Conservation (phyloP, 495 filamentous ascomycete genomes). For the Aspergillus kassunensis region DNA sequence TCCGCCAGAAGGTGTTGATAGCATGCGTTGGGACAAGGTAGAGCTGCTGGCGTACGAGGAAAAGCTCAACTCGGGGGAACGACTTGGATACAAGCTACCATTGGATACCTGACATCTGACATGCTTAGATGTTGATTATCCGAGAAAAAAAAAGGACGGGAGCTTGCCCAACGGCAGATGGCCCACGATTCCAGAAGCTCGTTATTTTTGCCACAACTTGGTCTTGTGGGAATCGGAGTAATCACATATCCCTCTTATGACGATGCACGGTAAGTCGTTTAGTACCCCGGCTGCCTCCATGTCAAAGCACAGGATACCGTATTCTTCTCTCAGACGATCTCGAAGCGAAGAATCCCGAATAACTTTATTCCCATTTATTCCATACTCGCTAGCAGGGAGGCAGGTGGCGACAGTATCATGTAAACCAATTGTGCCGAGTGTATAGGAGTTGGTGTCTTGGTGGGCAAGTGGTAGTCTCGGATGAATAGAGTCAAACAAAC, state of each 20-base stretch:
- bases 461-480: conserved; percentile 4
- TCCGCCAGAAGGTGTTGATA: too few species aligned
- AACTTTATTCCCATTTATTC: conserved; percentile 20
- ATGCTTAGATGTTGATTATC: too few species aligned
- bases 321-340: conserved; percentile 15
- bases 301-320: conserved; percentile 38
- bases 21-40: too few species aligned
- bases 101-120: too few species aligned
- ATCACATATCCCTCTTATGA: background rate
- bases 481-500: conserved; percentile 29
- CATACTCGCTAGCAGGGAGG: conserved; percentile 22
- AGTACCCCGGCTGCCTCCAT: conserved; percentile 28
- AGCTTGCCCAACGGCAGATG: too few species aligned
- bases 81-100: too few species aligned
- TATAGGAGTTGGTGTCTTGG: conserved; percentile 29
- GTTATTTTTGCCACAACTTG: conserved; percentile 28
- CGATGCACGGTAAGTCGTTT: background rate
- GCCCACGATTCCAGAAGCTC: too few species aligned
- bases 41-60: too few species aligned
- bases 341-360: conserved; percentile 8
- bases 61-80: too few species aligned
- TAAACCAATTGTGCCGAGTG: conserved; percentile 22
- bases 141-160: too few species aligned
- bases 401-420: conserved; percentile 35
- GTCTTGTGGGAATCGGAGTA: conserved; percentile 24